phyloP scores from a whole-genome alignment of 345 rosid species.

The Hirschfeldia incana region DNA sequence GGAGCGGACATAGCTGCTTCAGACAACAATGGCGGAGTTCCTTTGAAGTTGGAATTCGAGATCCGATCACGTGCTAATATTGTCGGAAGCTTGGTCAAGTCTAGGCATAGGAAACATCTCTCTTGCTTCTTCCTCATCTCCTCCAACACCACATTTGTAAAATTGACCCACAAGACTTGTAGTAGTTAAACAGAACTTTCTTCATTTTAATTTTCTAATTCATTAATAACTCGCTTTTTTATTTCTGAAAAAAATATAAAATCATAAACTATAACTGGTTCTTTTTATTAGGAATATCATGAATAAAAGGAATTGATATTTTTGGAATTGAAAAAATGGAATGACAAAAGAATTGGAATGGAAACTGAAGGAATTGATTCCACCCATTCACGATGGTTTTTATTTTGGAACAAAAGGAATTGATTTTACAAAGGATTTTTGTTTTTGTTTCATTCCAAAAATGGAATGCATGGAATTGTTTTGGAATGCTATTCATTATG shows the following conservation, averaged over 20 bases:
- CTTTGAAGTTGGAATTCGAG: constrained; percentile 57
- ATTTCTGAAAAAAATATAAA: not conserved
- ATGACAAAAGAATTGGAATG: too few species aligned
- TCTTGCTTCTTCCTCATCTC: constrained; percentile 46
- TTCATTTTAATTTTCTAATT: not conserved
- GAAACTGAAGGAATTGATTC: too few species aligned
- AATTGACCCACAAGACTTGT: constrained; percentile 26
- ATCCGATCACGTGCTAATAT: constrained; percentile 58
- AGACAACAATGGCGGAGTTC: constrained; percentile 47
- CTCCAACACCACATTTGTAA: constrained; percentile 2
- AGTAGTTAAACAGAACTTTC: not conserved
- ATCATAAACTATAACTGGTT: not conserved
- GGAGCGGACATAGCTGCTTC: constrained; percentile 55
- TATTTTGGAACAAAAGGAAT: too few species aligned
- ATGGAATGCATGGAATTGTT: too few species aligned
- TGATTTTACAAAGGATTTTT: too few species aligned
- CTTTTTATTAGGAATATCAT: too few species aligned
- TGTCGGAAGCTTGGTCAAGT: constrained; percentile 70
- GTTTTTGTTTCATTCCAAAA: too few species aligned
- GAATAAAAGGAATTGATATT: too few species aligned
- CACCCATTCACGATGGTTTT: too few species aligned
- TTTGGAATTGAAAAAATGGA: too few species aligned
- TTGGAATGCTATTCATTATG: too few species aligned
- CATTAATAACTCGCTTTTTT: not conserved
- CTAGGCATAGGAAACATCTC: constrained; percentile 48